A percentile compares a stretch with the other conserved stretches of the same genome.
Conservation (phyloP, 164 flowering plant genomes). For the Aristolochia fimbriata region DNA sequence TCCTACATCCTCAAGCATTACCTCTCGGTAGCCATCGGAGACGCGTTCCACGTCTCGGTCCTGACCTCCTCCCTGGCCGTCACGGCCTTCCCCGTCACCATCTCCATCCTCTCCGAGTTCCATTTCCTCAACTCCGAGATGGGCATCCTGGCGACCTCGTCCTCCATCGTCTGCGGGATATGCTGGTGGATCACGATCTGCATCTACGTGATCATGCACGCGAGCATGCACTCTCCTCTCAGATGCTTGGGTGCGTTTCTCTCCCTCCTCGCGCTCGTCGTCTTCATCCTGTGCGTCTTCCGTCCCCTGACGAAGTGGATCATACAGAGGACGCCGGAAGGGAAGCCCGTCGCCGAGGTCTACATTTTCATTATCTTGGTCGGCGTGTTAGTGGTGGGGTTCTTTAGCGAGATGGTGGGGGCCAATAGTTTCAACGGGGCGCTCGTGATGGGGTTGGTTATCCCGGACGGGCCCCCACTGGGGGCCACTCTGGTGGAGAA, state of each 20-base stretch:
- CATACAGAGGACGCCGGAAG: conserved; percentile 32
- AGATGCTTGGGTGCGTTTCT: background rate
- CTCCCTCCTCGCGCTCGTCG: background rate
- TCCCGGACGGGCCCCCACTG: conserved; percentile 74
- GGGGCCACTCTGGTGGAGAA: conserved; percentile 50
- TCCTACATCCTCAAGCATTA: background rate
- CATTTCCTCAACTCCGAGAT: conserved; percentile 30
- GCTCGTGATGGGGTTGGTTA: conserved; percentile 43
- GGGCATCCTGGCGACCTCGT: conserved; percentile 26
- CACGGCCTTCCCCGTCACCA: conserved; percentile 24
- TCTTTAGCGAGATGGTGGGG: conserved; percentile 39
- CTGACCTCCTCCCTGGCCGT: conserved; percentile 7
- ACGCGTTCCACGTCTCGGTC: background rate
- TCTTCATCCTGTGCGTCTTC: conserved; percentile 8
- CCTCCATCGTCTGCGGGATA: conserved; percentile 15
- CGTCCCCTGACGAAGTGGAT: conserved; percentile 31
- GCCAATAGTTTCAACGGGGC: conserved; percentile 41
- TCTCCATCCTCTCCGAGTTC: conserved; percentile 24
- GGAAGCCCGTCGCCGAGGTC: conserved; percentile 33
- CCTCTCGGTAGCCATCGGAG: background rate
- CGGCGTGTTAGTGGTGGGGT: conserved; percentile 27
- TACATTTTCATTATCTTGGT: conserved; percentile 27
- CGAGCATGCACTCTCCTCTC: conserved; percentile 9
- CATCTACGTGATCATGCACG: background rate
- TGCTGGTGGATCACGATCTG: background rate